Conservation (phyloP, 1,139 yeast species). For the Diutina neorugosa region DNA sequence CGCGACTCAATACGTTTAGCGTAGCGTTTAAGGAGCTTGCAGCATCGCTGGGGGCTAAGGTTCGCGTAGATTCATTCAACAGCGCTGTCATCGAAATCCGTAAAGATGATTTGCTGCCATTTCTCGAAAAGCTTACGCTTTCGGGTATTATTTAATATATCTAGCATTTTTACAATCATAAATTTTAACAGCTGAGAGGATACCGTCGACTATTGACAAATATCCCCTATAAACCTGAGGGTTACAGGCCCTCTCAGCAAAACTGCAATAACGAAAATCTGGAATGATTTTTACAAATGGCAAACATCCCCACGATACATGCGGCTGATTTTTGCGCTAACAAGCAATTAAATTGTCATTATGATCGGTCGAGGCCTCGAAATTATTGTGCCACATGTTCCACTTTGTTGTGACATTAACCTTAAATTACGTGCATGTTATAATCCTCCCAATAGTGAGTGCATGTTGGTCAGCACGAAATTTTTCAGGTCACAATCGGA, state of each 20-base stretch:
- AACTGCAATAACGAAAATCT: background rate
- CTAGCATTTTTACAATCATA: background rate
- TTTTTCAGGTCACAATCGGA: background rate
- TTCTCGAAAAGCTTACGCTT: conserved; percentile 59
- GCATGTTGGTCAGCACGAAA: background rate
- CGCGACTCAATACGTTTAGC: conserved; percentile 66
- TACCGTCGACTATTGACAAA: no score
- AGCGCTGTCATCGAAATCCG: conserved; percentile 85
- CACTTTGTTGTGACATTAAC: background rate
- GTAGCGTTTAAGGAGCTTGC: conserved; percentile 86
- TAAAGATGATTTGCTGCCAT: conserved; percentile 79
- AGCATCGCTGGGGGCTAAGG: conserved; percentile 71
- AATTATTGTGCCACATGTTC: background rate
- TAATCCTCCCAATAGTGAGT: background rate
- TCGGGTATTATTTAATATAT: conserved; percentile 23
- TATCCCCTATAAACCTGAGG: background rate
- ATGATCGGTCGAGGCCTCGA: background rate
- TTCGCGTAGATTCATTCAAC: conserved; percentile 87
- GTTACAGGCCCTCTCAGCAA: background rate
- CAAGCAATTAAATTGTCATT: background rate
- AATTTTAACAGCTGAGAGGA: no score
- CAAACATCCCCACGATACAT: background rate
- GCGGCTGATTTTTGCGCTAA: background rate
- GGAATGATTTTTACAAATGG: background rate
- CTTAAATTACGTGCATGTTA: background rate